phyloP scores from a whole-genome alignment of 768 basidiomycete species.

The Multifurca ochricompacta region DNA sequence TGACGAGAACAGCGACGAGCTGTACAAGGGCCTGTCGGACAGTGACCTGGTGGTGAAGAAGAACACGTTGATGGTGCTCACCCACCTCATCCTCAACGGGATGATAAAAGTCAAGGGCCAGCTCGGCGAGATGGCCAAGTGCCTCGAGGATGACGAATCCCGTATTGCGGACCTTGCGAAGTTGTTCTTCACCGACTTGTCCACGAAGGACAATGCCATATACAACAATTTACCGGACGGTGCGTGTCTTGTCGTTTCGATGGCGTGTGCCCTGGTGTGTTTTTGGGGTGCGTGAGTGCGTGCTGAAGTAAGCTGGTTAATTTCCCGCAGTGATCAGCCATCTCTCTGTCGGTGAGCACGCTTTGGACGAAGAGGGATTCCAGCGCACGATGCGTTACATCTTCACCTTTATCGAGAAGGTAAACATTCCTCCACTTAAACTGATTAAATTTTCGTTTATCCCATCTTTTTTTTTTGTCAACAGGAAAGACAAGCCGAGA shows the following conservation, averaged over 20 bases:
- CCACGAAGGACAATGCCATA: constrained; percentile 97
- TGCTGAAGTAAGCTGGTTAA: background rate
- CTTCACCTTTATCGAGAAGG: constrained; percentile 96
- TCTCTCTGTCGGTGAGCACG: constrained; percentile 81
- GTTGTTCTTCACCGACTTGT: constrained; percentile 92
- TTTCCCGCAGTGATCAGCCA: constrained; percentile 76
- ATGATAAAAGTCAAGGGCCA: constrained; percentile 99
- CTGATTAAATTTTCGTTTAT: too few species aligned
- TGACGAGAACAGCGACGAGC: constrained; percentile 92
- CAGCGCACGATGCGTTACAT: constrained; percentile 92
- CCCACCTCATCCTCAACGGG: constrained; percentile 92
- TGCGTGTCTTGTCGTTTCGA: constrained; percentile 28
- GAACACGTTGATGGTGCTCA: constrained; percentile 98
- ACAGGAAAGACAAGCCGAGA: constrained; percentile 97
- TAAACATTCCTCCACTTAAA: too few species aligned
- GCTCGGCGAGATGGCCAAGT: constrained; percentile 99
- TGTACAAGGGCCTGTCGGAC: constrained; percentile 92
- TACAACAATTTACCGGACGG: constrained; percentile 98
- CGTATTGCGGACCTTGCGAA: constrained; percentile 93
- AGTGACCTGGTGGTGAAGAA: constrained; percentile 88
- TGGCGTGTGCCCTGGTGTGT: background rate
- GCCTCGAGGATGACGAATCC: constrained; percentile 83
- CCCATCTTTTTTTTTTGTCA: background rate
- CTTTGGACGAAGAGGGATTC: constrained; percentile 89
- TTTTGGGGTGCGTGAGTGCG: background rate